phyloP scores from a whole-genome alignment of 2,329 filamentous ascomycete genomes.

The Colletotrichum lindemuthianum region DNA sequence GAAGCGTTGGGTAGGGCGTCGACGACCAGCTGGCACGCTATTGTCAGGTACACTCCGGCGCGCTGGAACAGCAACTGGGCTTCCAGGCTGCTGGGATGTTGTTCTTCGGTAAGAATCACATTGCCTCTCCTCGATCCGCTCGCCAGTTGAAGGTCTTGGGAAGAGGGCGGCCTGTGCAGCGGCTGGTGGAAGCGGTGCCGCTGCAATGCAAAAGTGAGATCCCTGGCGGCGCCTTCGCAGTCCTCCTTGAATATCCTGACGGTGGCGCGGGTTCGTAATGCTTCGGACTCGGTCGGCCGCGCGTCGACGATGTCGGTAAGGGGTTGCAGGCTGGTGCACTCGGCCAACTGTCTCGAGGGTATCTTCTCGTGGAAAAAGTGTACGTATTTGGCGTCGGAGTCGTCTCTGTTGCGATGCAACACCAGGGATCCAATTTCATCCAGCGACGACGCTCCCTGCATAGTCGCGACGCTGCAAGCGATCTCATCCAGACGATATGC shows the following conservation, averaged over 20 bases:
- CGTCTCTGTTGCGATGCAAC: constrained; percentile 72
- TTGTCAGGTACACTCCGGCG: constrained; percentile 75
- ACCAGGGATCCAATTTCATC: constrained; percentile 81
- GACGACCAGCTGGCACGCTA: constrained; percentile 74
- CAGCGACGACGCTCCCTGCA: constrained; percentile 81
- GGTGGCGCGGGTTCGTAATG: constrained; percentile 77
- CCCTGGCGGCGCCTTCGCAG: constrained; percentile 73
- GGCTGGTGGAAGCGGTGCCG: constrained; percentile 63
- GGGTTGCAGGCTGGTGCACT: constrained; percentile 74
- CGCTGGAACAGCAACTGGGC: constrained; percentile 81
- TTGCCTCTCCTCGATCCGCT: constrained; percentile 42
- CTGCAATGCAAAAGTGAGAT: constrained; percentile 74
- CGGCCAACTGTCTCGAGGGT: constrained; percentile 76
- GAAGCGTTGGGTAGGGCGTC: constrained; percentile 55
- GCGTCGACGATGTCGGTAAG: constrained; percentile 75
- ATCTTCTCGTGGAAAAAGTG: constrained; percentile 95
- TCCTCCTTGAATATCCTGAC: constrained; percentile 82
- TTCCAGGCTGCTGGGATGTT: constrained; percentile 79
- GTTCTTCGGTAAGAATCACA: constrained; percentile 50
- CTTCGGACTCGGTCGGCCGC: constrained; percentile 71
- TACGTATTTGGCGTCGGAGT: constrained; percentile 84
- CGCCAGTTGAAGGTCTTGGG: constrained; percentile 59
- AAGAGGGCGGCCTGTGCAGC: constrained; percentile 56
- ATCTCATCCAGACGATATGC: constrained; percentile 87
- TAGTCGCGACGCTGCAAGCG: constrained; percentile 82